Conservation (phyloP, 768 basidiomycete species). For the Leucogyrophana mollusca region DNA sequence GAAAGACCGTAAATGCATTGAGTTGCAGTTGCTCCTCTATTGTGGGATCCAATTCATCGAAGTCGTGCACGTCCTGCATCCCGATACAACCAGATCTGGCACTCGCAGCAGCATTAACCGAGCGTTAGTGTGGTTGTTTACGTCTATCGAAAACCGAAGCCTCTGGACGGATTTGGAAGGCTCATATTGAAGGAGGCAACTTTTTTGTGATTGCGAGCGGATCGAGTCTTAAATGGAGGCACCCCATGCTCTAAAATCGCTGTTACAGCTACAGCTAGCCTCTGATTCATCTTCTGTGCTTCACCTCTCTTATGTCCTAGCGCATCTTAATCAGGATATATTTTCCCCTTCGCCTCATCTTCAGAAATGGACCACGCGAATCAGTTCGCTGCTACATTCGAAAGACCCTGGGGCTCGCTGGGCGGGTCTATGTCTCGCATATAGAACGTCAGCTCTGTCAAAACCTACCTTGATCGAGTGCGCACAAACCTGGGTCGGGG, state of each 20-base stretch:
- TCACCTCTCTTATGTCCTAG: conserved; percentile 59
- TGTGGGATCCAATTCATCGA: conserved; percentile 45
- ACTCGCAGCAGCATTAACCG: no score
- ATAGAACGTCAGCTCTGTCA: conserved; percentile 60
- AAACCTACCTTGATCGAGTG: conserved; percentile 62
- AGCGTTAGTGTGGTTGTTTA: conserved; percentile 20
- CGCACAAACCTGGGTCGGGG: conserved; percentile 70
- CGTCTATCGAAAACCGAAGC: conserved; percentile 29
- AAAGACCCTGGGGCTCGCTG: conserved; percentile 77
- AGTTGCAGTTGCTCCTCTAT: conserved; percentile 54
- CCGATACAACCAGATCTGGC: background rate
- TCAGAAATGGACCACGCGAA: conserved; percentile 72
- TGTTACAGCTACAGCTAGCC: conserved; percentile 71
- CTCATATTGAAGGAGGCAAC: background rate
- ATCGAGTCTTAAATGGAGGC: conserved; percentile 36
- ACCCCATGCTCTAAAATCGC: conserved; percentile 53
- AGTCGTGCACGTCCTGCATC: conserved; percentile 23
- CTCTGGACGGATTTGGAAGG: background rate
- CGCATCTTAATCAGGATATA: conserved; percentile 48
- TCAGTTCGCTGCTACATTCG: conserved; percentile 73
- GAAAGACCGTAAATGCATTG: conserved; percentile 52
- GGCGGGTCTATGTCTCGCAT: conserved; percentile 76
- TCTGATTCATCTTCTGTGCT: conserved; percentile 61
- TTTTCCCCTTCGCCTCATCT: conserved; percentile 65
- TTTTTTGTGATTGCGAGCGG: background rate